These are phyloP conservation scores for Rhinocladiella similis DNA, from an alignment of 2,329 filamentous ascomycete genomes.

Conservation along the genomic window DNA sequence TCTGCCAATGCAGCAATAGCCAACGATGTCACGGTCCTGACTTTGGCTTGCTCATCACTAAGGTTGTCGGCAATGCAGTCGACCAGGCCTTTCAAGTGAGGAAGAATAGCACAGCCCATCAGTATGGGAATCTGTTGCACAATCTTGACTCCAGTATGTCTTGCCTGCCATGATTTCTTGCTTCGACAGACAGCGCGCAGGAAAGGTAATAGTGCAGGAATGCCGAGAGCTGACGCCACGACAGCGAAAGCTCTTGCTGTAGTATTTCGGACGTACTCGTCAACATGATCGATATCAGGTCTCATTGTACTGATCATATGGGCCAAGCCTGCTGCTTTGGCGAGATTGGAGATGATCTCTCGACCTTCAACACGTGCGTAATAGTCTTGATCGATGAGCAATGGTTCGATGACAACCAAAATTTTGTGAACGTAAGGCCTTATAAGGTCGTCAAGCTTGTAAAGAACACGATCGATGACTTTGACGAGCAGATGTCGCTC, in stretches of 20 bases:
- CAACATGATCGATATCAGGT: conserved; percentile 96
- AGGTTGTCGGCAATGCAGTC: conserved; percentile 95
- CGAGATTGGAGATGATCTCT: conserved; percentile 97
- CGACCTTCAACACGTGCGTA: conserved; percentile 97
- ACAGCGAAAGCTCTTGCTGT: conserved; percentile 96
- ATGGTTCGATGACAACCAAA: conserved; percentile 95
- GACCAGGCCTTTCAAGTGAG: conserved; percentile 91
- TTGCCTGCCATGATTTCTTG: conserved; percentile 98
- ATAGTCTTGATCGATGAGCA: conserved; percentile 99
- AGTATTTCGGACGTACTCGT: conserved; percentile 97
- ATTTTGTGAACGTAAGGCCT: conserved; percentile 98
- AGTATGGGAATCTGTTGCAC: conserved; percentile 98
- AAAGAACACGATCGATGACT: conserved; percentile 96
- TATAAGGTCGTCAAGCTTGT: conserved; percentile 96
- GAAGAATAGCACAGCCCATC: conserved; percentile 95
- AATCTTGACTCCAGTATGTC: conserved; percentile 98
- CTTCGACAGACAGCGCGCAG: conserved; percentile 92
- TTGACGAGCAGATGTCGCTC: conserved; percentile 98
- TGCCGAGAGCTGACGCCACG: conserved; percentile 92
- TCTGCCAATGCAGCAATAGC: conserved; percentile 94
- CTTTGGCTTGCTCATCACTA: conserved; percentile 97
- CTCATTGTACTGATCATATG: conserved; percentile 99
- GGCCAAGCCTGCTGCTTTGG: conserved; percentile 92
- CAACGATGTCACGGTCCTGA: conserved; percentile 91
- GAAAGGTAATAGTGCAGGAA: conserved; percentile 92